These are phyloP conservation scores for Plasmodium yoelii DNA, from an alignment of 169 alveolate species.

Conservation along the genomic window DNA sequence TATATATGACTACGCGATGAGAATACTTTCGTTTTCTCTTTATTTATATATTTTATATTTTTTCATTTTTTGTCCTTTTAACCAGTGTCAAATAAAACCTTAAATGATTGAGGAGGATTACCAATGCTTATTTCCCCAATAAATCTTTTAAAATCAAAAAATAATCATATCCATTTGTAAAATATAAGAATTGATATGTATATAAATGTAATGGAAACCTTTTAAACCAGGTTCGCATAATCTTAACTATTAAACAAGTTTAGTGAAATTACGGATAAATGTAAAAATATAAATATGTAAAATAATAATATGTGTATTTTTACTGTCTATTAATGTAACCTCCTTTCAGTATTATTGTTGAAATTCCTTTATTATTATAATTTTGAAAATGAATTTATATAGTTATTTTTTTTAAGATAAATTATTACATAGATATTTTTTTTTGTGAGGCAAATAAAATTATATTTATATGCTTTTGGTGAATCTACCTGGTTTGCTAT, in stretches of 20 bases:
- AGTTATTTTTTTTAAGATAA: conserved; percentile 11
- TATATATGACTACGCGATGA: background rate
- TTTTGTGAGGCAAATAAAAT: background rate
- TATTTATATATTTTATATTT: background rate
- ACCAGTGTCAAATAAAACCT: conserved; percentile 84
- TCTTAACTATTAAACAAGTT: no score
- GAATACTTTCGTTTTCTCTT: background rate
- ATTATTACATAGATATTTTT: background rate
- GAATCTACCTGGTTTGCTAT: conserved; percentile 30
- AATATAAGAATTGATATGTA: no score
- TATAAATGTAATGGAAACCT: no score
- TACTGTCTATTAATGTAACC: conserved; percentile 77
- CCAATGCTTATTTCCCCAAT: conserved; percentile 81
- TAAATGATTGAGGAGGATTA: conserved; percentile 84
- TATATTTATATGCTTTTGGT: no score
- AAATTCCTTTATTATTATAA: conserved; percentile 34
- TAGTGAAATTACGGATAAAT: no score
- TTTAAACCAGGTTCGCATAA: no score
- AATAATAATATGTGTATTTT: conserved; percentile 14
- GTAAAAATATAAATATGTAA: no score
- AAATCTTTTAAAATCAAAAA: conserved; percentile 40
- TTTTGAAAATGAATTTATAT: conserved; percentile 12
- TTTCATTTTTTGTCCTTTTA: background rate
- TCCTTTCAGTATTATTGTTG: conserved; percentile 69
- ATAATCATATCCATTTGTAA: background rate